Evolutionary conservation across 768 basidiomycete species (phyloP), one percentile per base, ranked within the genome.

Genomic region (Heimioporus sp.): DNA sequence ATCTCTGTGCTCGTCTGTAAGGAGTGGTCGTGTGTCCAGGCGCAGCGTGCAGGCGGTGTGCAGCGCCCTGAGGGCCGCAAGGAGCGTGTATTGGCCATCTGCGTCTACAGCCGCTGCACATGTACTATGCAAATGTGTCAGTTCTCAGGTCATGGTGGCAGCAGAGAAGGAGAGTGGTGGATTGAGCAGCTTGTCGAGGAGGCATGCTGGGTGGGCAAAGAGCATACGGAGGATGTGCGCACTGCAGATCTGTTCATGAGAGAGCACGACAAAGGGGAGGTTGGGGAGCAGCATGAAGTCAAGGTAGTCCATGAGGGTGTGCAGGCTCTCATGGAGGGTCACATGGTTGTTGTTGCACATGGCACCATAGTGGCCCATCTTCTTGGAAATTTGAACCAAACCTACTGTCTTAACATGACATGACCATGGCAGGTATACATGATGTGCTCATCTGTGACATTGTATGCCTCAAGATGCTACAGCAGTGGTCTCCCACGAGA

Each of bases 121-220:
- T n/a, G n/a, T n/a, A n/a, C n/a, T n/a, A 34, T 34, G 21, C 21
- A 5, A 5, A 24, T 24, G 21, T 5, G 21, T 24, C 21, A 24
- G 21, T 24, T 5, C n/a, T n/a, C n/a, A n/a, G n/a, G n/a, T 5
- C 21, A 5, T n/a, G 21, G 21, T 5, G 21, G 21, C 21, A n/a
- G 21, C 3, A 24, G 21, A 5, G n/a, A n/a, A n/a, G n/a, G 21
- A 24, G 21, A 5, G 21, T 2, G 8, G 38, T 85, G 51, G 57
- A 92, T 92, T 92, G 35, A 93, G 74, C 1, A 94, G 95, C 66
- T 98, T 95, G 54, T 97, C 94, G n/a, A 98, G 68, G 20, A 98
- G 65, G 17, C 97, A 64, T 54, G 85, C 79, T 0, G 93, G 92
- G 40, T 79, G 76, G 16, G 68, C 73, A 31, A 98, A 64, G 10